Percentiles rank a stretch among this genome's conserved stretches.
Conservation (phyloP, 805 yeast species). For the Candida golubevii region DNA sequence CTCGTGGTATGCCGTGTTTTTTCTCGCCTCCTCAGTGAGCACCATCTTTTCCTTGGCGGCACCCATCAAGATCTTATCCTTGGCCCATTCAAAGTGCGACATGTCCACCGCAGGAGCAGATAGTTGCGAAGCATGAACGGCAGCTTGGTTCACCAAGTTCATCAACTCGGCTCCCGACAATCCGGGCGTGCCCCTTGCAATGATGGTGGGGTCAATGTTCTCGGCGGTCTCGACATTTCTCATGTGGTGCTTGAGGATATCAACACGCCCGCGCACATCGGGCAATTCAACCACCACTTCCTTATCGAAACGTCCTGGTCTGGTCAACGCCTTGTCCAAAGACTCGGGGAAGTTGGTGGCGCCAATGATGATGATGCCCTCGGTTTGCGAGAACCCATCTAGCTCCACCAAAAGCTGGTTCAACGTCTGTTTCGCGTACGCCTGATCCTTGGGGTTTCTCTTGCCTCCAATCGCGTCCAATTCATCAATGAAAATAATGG, state of each 20-base stretch:
- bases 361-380: conserved; percentile 93
- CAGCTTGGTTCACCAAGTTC: conserved; percentile 97
- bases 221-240: conserved; percentile 81
- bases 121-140: conserved; percentile 91
- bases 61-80: conserved; percentile 95
- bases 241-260: conserved; percentile 87
- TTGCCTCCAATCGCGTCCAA: conserved; percentile 98
- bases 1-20: conserved; percentile 95
- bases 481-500: conserved; percentile 95
- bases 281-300: conserved; percentile 93
- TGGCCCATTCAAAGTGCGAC: conserved; percentile 97
- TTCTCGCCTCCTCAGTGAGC: conserved; percentile 89
- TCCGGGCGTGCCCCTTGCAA: conserved; percentile 98
- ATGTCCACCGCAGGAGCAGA: conserved; percentile 87
- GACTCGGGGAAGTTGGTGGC: conserved; percentile 98
- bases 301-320: conserved; percentile 98
- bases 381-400: conserved; percentile 90
- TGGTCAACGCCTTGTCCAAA: conserved; percentile 91
- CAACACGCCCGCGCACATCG: conserved; percentile 95
- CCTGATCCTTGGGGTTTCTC: conserved; percentile 96
- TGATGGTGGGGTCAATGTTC: conserved; percentile 79
- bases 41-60: conserved; percentile 98
- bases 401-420: conserved; percentile 93
- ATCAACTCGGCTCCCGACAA: conserved; percentile 96
- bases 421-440: conserved; percentile 94